Base-by-base conservation (phyloP, 305 asterid species). In the Rubia occidens region DNA sequence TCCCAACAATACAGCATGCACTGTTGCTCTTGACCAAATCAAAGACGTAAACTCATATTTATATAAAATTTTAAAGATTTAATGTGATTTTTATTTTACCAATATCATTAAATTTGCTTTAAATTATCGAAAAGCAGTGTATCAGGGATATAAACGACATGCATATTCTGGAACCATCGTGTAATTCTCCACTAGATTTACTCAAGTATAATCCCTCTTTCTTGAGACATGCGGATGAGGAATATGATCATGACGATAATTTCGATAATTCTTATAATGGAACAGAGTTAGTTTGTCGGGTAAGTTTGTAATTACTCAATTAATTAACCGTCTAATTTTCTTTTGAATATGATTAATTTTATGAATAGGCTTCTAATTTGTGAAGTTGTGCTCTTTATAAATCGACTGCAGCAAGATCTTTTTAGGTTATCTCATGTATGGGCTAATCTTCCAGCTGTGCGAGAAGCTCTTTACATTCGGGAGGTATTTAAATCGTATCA, bases 371-470 rank as follows among this genome's bases (percentile, higher is more conserved):
- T n/a, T n/a, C n/a, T 40, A 40, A 0, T 40, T 40, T 0, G 8
- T 40, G 44, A 40, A 40, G 8, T 42, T 42, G 9, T 1, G 47
- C 47, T 7, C 11, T 43, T 45, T 10, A 45, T 11, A n/a, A n/a
- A 45, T 51, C 18, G 6, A 15, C 58, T 15, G 76, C 82, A 86
- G 91, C 1, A 5, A 2, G 14, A 66, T 9, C 73, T 42, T 60
- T 79, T 76, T 37, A 37, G 24, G 17, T 64, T n/a, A n/a, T 3
- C 82, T 66, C 55, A 68, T 51, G 60, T 70, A 5, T 87, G 89
- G 89, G 89, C 85, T 15, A 87, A 87, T 59, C 71, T 71, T 68
- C 74, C 76, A 58, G 49, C 68, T 14, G 86, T 82, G 58, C 87
- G 70, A 68, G 65, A 82, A 67, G 85, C 94, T 71, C 89, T 87